These are phyloP conservation scores for Brassica nigra DNA, from an alignment of 345 rosid genomes.

Conservation along the genomic window DNA sequence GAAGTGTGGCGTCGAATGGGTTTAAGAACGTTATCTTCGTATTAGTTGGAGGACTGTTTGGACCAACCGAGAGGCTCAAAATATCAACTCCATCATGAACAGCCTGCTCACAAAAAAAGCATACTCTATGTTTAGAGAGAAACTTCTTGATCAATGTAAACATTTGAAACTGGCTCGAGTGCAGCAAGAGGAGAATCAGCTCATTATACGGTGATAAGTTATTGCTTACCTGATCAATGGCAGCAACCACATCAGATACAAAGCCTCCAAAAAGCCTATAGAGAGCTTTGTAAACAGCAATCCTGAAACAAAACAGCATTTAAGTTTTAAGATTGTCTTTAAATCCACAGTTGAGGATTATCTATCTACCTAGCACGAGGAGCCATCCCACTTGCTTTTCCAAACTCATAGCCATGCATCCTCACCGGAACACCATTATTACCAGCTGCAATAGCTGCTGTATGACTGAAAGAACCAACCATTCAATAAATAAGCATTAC, in stretches of 20 bases:
- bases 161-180: not conserved
- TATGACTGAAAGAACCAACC: conserved; percentile 59
- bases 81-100: conserved; percentile 99
- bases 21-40: conserved; percentile 85
- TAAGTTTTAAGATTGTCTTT: not conserved
- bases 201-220: conserved; percentile 1
- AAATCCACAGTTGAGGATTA: not conserved
- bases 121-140: not conserved
- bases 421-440: conserved; percentile 97
- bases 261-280: conserved; percentile 97
- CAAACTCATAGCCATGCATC: conserved; percentile 91
- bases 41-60: conserved; percentile 90
- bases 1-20: conserved; percentile 95
- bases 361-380: conserved; percentile 89
- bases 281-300: conserved; percentile 95
- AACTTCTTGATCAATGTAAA: too few species aligned
- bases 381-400: conserved; percentile 99
- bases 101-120: conserved; percentile 59
- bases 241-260: conserved; percentile 99
- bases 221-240: conserved; percentile 83
- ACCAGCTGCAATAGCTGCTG: conserved; percentile 99
- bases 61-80: conserved; percentile 93
- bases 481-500: not conserved
- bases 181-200: not conserved
- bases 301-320: conserved; percentile 46